Evolutionary conservation across 129 eudicot species (phyloP).

Genomic region (Tagetes erecta): DNA sequence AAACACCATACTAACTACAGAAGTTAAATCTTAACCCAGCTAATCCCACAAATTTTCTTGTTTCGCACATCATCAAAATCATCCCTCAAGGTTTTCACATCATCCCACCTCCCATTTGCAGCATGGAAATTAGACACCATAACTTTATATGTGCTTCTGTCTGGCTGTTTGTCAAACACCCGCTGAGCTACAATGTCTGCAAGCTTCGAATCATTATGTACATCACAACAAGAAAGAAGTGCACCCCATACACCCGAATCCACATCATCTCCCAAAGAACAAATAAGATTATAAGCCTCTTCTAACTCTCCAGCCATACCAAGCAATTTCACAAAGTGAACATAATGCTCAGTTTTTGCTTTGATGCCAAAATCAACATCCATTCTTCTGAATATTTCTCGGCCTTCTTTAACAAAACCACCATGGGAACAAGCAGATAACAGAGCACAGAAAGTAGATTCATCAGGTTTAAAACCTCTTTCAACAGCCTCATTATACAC

Average conservation of each 20-base stretch:
- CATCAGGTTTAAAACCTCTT: slow-evolving; percentile 60
- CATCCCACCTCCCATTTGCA: slow-evolving; percentile 77
- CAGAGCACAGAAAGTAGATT: slow-evolving; percentile 58
- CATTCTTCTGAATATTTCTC: slow-evolving; percentile 57
- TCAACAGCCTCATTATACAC: slow-evolving; percentile 39
- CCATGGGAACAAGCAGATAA: slow-evolving; percentile 76
- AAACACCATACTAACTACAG: not conserved
- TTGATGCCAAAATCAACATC: slow-evolving; percentile 51
- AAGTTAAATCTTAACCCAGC: slow-evolving; percentile 49
- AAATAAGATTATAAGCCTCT: slow-evolving; percentile 65
- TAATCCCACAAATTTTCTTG: slow-evolving; percentile 56
- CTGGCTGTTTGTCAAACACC: slow-evolving; percentile 25
- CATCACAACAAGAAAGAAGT: slow-evolving; percentile 73
- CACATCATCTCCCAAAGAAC: slow-evolving; percentile 48
- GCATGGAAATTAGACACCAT: slow-evolving; percentile 69
- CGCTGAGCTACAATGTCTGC: slow-evolving; percentile 48
- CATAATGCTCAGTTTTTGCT: slow-evolving; percentile 65
- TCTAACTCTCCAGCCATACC: slow-evolving; percentile 74
- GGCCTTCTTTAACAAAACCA: slow-evolving; percentile 69
- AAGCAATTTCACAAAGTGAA: slow-evolving; percentile 73
- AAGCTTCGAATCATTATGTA: slow-evolving; percentile 48
- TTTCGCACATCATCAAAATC: slow-evolving; percentile 29
- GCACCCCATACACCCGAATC: slow-evolving; percentile 87
- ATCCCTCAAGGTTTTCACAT: slow-evolving; percentile 58
- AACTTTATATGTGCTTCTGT: slow-evolving; percentile 40